Percentiles rank a stretch among this genome's conserved stretches.
Evolutionary conservation across 352 stramenopile genomes (phyloP).

Genomic region (Globisporangium barbulae): DNA sequence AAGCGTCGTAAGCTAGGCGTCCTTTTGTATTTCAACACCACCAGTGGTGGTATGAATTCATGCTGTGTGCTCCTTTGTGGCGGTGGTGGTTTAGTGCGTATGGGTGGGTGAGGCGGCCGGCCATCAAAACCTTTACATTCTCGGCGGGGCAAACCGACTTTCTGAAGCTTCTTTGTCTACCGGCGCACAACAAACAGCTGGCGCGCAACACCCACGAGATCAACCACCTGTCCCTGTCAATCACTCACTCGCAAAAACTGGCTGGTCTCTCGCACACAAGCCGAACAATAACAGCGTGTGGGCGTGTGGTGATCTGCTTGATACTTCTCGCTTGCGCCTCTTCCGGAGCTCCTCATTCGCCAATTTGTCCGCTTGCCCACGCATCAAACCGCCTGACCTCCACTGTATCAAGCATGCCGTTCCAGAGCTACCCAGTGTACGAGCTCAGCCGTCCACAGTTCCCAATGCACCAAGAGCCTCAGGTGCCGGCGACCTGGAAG

Average conservation of each 20-base stretch:
- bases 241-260: neutral
- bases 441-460: conserved; percentile 3
- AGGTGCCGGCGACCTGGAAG: neutral
- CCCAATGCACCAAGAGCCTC: neutral
- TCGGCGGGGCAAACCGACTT: conserved; percentile 4
- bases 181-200: neutral
- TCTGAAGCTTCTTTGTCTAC: neutral
- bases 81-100: neutral
- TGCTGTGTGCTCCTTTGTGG: neutral
- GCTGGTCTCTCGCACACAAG: conserved; percentile 6
- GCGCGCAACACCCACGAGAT: conserved; percentile 1
- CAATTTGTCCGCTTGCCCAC: conserved; percentile 8
- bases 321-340: conserved; percentile 2
- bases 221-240: conserved; percentile 9
- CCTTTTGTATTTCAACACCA: too few relatives aligned
- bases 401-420: conserved; percentile 6
- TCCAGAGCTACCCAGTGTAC: conserved; percentile 14
- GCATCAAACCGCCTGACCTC: neutral
- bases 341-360: conserved; percentile 9
- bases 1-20: too few relatives aligned
- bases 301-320: conserved; percentile 2
- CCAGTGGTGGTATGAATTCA: neutral
- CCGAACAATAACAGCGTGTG: neutral
- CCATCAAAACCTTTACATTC: conserved; percentile 5
- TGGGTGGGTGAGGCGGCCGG: neutral